phyloP scores from a whole-genome alignment of 108 stramenopile genomes.

The Cyclotella sp. region DNA sequence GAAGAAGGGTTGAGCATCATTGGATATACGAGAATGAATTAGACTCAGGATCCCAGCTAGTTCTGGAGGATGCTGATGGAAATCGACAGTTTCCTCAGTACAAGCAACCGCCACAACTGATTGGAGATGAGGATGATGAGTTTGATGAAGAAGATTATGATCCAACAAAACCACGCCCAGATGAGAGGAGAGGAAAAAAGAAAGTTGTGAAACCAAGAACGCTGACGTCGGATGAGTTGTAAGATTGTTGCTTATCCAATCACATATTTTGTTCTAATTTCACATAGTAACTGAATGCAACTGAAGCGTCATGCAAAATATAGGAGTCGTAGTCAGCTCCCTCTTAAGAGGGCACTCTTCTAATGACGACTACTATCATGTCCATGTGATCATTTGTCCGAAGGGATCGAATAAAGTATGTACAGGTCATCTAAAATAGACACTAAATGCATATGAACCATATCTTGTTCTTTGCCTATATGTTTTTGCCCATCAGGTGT shows the following conservation, averaged over 20 bases:
- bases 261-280: no score
- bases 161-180: conserved; percentile 49
- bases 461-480: no score
- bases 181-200: conserved; percentile 45
- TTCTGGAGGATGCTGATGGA: conserved; percentile 74
- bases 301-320: no score
- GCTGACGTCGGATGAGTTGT: conserved; percentile 50
- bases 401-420: no score
- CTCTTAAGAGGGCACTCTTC: no score
- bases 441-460: no score
- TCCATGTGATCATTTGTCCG: no score
- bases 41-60: conserved; percentile 57
- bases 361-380: no score
- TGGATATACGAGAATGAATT: conserved; percentile 75
- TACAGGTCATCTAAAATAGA: no score
- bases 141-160: conserved; percentile 50
- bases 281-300: no score
- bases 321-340: no score
- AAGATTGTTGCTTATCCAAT: not conserved
- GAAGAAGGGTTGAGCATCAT: conserved; percentile 75
- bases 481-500: no score
- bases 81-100: conserved; percentile 58
- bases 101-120: conserved; percentile 35
- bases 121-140: conserved; percentile 51
- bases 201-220: conserved; percentile 57